Evolutionary conservation across 2,329 filamentous ascomycete genomes (phyloP), one percentile per base, ranked within the genome.

Genomic region (Endoconidiophora polonica): DNA sequence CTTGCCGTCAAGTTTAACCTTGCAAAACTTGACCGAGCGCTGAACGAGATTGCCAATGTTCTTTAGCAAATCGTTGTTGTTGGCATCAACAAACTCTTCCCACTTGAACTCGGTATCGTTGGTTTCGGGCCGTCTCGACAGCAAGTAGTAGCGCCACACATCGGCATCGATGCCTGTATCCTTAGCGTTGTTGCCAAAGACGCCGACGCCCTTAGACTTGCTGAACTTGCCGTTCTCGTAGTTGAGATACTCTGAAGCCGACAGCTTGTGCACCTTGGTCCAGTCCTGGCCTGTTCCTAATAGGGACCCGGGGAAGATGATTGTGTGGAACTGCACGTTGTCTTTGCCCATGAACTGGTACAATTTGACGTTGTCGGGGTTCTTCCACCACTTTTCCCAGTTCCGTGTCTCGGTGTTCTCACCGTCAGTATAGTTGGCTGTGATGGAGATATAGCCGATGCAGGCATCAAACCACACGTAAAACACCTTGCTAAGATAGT

Each of bases 371-470:
- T 94, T 73, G 42, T 94, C 81, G 0, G 86, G 86, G 63, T 93
- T 83, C 61, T 83, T 80, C 88, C 88, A 95, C 88, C 88, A 95
- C 60, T 85, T 75, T 68, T 94, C 80, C 88, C 88, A 95, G 55
- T 93, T 73, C 42, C 79, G 74, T 40, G 68, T 66, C 3, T 60
- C 58, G 12, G 62, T 55, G 54, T 71, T 61, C 48, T 64, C 63
- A 12, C 64, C 61, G 49, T 76, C 71, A 4, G 87, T 94, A 64
- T 94, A 94, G 58, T 79, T 87, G 56, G 85, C 86, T 1, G 88
- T 94, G 57, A 95, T 95, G 1, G 86, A 94, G n/a, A 87, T 81
- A 62, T 95, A 95, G 18, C 88, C 88, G 59, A 94, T 91, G 65
- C 85, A 91, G 49, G 86, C 86, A 62, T 94, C 86, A 61, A 95